Base-by-base conservation (phyloP, 2,329 filamentous ascomycete genomes). In the Fusarium sp. region DNA sequence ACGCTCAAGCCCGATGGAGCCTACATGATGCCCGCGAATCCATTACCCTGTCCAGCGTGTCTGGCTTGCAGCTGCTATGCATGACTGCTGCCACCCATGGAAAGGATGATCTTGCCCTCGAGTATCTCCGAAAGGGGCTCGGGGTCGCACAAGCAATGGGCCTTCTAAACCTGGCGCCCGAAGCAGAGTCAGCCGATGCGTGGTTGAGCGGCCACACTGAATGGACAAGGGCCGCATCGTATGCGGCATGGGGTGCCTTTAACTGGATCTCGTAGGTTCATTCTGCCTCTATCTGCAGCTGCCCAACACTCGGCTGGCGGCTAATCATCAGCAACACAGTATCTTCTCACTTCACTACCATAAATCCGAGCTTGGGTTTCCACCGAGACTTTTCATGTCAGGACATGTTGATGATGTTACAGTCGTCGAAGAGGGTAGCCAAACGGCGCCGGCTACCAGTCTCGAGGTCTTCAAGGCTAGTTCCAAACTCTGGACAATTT, bases 171-270 rank as follows among this genome's bases (percentile, higher is more conserved):
- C 19, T 50, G 15, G 44, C 50, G 14, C 9, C 24, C 1, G 15
- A 13, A 9, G 22, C 33, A 8, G 21, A 42, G 28, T 11, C 10
- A 6, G 26, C 45, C 6, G 19, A 28, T 11, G 28, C 28, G 10
- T 57, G 45, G 54, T 28, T 13, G 5, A 21, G 21, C 4, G 46
- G 45, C 0, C 52, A 52, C 28, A 31, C 45, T 5, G 54, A 57
- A 9, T 57, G 54, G 54, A 47, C 21, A 13, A 52, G 10, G 5
- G 54, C 54, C 14, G 54, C 54, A 7, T 57, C 54, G 3, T 57
- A 57, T 43, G 24, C 28, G 4, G 45, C 54, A 7, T 57, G 54
- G 54, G 45, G 54, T 8, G 1, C n/a, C 14, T 57, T 34, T 5
- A 57, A 52, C 7, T 57, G 46, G 36, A 31, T 31, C 2, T 52